These are phyloP conservation scores for Tricholoma matsutake DNA, from an alignment of 768 basidiomycete species.

Conservation along the genomic window DNA sequence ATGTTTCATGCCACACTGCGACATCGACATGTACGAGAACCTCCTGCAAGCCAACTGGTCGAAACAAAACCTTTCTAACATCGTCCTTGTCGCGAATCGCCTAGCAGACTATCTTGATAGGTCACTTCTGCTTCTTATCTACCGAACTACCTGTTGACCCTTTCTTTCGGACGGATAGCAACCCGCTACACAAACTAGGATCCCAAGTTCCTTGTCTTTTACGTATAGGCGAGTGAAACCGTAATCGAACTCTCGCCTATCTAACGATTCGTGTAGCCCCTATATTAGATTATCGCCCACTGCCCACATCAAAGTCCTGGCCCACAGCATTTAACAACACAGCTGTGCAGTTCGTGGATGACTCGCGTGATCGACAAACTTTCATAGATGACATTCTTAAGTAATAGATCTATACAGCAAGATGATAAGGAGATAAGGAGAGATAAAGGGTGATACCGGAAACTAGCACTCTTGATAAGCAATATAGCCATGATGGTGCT, in stretches of 20 bases:
- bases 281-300: slow-evolving; percentile 40
- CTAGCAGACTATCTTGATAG: slow-evolving; percentile 65
- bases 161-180: slow-evolving; percentile 36
- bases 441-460: slow-evolving; percentile 23
- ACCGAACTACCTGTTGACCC: slow-evolving; percentile 8
- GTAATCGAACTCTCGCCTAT: slow-evolving; percentile 8
- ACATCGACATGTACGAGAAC: slow-evolving; percentile 65
- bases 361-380: background rate
- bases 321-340: slow-evolving; percentile 69
- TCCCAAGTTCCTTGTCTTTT: slow-evolving; percentile 50
- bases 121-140: slow-evolving; percentile 32
- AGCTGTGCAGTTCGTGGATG: slow-evolving; percentile 50
- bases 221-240: slow-evolving; percentile 44
- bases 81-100: slow-evolving; percentile 64
- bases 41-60: slow-evolving; percentile 63
- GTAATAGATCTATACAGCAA: background rate
- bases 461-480: slow-evolving; percentile 65
- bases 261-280: slow-evolving; percentile 38
- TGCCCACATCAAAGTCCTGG: slow-evolving; percentile 48
- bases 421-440: slow-evolving; percentile 15
- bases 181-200: slow-evolving; percentile 48
- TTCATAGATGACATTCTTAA: background rate
- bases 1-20: slow-evolving; percentile 80
- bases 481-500: slow-evolving; percentile 48
- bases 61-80: slow-evolving; percentile 37